Evolutionary conservation across 2,329 filamentous ascomycete genomes (phyloP).

Genomic region (Xylaria multiplex): DNA sequence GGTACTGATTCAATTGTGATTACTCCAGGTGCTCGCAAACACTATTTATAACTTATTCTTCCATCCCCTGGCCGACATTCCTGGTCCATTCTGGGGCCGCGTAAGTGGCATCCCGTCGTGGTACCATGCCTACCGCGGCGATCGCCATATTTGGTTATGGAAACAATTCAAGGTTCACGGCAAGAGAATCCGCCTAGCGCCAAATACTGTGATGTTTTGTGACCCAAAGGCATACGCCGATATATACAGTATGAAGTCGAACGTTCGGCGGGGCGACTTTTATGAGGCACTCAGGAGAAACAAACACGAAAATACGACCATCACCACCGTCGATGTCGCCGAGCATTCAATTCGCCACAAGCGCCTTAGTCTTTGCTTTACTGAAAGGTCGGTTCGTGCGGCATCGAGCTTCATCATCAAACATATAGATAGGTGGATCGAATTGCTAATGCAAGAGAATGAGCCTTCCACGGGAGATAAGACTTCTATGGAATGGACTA

Average conservation of each 20-base stretch:
- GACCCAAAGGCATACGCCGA: slow-evolving; percentile 35
- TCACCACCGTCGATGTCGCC: slow-evolving; percentile 34
- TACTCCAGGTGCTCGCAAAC: slow-evolving; percentile 13
- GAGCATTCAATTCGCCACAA: slow-evolving; percentile 38
- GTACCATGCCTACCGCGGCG: slow-evolving; percentile 34
- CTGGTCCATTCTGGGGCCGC: slow-evolving; percentile 40
- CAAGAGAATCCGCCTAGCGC: slow-evolving; percentile 33
- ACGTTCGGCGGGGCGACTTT: slow-evolving; percentile 39
- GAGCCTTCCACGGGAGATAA: neutral
- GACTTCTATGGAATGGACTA: slow-evolving; percentile 32
- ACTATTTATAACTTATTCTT: slow-evolving; percentile 40
- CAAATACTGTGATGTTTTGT: slow-evolving; percentile 39
- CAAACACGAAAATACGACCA: slow-evolving; percentile 24
- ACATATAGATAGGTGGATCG: slow-evolving; percentile 41
- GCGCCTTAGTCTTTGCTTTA: slow-evolving; percentile 37
- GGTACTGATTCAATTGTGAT: too few relatives aligned
- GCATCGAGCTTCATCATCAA: slow-evolving; percentile 36
- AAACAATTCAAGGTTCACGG: slow-evolving; percentile 40
- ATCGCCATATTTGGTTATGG: slow-evolving; percentile 41
- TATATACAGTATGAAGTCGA: slow-evolving; percentile 41
- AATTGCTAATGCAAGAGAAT: slow-evolving; percentile 18
- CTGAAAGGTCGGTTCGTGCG: slow-evolving; percentile 38
- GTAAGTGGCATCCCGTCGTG: slow-evolving; percentile 39
- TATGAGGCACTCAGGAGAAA: slow-evolving; percentile 30
- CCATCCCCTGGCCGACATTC: slow-evolving; percentile 39